Percentiles rank a stretch among this genome's conserved stretches.
These are phyloP conservation scores for Chenopodium berlandieri DNA, from an alignment of 148 eudicot genomes.

Conservation along the genomic window DNA sequence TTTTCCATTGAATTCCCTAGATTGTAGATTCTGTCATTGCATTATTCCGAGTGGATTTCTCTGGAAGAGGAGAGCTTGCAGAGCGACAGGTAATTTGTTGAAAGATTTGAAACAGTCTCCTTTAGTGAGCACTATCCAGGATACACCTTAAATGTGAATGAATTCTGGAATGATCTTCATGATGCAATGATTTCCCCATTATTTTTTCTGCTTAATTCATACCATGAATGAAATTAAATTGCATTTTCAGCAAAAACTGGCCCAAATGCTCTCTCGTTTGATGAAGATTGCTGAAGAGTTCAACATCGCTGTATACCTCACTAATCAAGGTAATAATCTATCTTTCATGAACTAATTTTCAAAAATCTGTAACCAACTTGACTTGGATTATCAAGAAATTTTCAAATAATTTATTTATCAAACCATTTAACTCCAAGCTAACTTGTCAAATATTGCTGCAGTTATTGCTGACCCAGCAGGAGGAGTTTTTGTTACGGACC, in stretches of 20 bases:
- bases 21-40: slow-evolving; percentile 91
- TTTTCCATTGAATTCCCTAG: slow-evolving; percentile 32
- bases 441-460: slow-evolving; percentile 35
- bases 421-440: background rate
- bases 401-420: background rate
- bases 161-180: background rate
- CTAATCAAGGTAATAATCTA: slow-evolving; percentile 73
- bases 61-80: slow-evolving; percentile 97
- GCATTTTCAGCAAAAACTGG: slow-evolving; percentile 80
- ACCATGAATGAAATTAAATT: slow-evolving; percentile 5
- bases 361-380: background rate
- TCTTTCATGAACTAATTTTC: background rate
- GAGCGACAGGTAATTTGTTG: slow-evolving; percentile 75
- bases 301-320: slow-evolving; percentile 84
- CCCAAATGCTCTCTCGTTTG: slow-evolving; percentile 91
- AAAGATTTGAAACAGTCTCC: background rate
- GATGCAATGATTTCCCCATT: background rate
- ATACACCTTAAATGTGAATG: background rate
- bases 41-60: slow-evolving; percentile 91
- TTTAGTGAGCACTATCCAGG: background rate
- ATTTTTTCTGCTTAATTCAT: background rate
- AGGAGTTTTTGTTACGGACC: slow-evolving; percentile 87
- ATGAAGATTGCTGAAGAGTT: slow-evolving; percentile 91
- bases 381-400: background rate
- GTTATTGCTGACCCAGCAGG: slow-evolving; percentile 97